Base-by-base conservation (phyloP, 805 yeast genomes). In the Candida caryicola region DNA sequence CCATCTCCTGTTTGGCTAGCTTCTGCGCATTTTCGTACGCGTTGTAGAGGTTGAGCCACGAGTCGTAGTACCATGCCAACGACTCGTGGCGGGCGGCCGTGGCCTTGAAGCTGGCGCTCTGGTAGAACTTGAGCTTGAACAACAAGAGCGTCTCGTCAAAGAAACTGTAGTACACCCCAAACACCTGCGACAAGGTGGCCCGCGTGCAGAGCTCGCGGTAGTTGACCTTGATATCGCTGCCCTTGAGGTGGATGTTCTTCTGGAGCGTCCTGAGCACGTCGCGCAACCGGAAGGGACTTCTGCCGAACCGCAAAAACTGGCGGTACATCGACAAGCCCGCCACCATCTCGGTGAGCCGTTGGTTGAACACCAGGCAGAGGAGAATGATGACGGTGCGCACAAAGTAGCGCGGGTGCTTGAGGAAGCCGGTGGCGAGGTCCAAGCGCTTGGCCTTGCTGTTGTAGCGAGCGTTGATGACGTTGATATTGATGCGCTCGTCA, bases 251-350 rank as follows among this genome's bases (percentile, higher is more conserved):
- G 9, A 57, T 27, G 13, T 43, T 34, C 1, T 39, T 28, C 2
- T 34, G 41, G 0, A 77, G 9, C 43, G 70, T 72, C 14, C 45
- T 46, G 21, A 55, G 34, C 13, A 76, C 45, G 17, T 63, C 56
- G 26, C 71, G 52, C 2, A 79, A 29, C 45, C 82, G 68, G 57
- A 81, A 78, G 2, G 88, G 88, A 5, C 84, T 70, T 31, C 79
- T 76, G 29, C 90, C 91, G 43, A 82, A 82, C 48, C 91, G 70
- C 47, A 83, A 59, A 37, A 80, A 70, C 52, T 81, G 87, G 58
- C 93, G 74, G 57, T 80, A 84, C 8, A 73, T 59, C 36, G 73
- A 74, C 36, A 76, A 64, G 41, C 73, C 76, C 26, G 55, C 59
- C 8, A 72, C 74, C 42, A 68, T 59, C n/a, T 71, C 80, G 17